A percentile compares a stretch with the other conserved stretches of the same genome.
These are phyloP conservation scores for Klebsormidium nitens DNA, from an alignment of 139 green algal genomes.

Conservation along the genomic window DNA sequence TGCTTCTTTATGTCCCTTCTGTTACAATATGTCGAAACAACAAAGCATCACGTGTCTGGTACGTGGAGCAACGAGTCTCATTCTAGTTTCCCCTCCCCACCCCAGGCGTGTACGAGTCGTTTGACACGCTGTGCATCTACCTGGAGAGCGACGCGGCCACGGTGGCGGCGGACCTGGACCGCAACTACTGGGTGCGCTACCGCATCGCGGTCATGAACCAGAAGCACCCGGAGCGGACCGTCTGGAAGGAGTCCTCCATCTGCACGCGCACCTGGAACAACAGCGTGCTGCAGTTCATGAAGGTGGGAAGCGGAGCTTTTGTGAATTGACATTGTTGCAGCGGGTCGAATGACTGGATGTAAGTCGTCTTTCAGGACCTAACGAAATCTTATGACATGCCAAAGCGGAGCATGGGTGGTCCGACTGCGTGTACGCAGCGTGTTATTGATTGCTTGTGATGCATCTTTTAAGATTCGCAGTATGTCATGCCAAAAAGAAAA, in stretches of 20 bases:
- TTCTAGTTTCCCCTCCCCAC: neutral
- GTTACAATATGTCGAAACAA: neutral
- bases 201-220: slow-evolving; percentile 61
- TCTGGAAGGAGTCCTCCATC: slow-evolving; percentile 60
- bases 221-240: slow-evolving; percentile 47
- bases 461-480: no score
- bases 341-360: no score
- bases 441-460: no score
- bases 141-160: slow-evolving; percentile 51
- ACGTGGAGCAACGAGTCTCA: no score
- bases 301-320: no score
- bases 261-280: slow-evolving; percentile 72
- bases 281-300: slow-evolving; percentile 65
- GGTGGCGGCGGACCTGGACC: slow-evolving; percentile 24
- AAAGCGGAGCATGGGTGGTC: no score
- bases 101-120: slow-evolving; percentile 56
- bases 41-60: no score
- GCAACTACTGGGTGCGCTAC: slow-evolving; percentile 66
- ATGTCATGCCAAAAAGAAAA: no score
- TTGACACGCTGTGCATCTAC: slow-evolving; percentile 67
- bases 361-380: no score
- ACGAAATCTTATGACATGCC: no score
- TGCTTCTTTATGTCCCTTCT: neutral
- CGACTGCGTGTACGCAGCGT: no score
- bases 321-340: no score